Evolutionary conservation across 306 rosid species (phyloP).

Genomic region (Lablab purpureus): DNA sequence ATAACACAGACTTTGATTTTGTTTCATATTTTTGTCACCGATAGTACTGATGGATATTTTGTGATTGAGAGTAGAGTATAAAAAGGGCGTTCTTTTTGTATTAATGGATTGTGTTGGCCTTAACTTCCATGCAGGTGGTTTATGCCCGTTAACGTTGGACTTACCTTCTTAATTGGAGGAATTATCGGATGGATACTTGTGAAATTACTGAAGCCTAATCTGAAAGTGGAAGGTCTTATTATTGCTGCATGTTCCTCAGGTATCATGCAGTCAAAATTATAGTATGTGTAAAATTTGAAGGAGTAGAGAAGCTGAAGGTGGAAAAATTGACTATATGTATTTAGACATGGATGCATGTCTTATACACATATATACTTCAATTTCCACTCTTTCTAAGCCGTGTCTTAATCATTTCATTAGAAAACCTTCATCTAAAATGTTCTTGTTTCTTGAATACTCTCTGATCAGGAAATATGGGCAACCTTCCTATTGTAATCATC

Average conservation of each 20-base stretch:
- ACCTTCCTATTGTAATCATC: constrained; percentile 74
- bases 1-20: background rate
- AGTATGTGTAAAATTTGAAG: constrained; percentile 19
- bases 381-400: background rate
- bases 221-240: constrained; percentile 81
- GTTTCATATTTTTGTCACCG: background rate
- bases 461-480: constrained; percentile 87
- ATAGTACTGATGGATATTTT: background rate
- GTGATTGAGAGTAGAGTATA: background rate
- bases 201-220: constrained; percentile 72
- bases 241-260: constrained; percentile 86
- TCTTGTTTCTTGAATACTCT: constrained; percentile 29
- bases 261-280: constrained; percentile 32
- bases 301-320: constrained; percentile 12
- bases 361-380: constrained; percentile 27
- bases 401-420: background rate
- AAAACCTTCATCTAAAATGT: background rate
- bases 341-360: constrained; percentile 10
- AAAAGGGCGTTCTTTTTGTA: background rate
- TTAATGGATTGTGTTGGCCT: background rate
- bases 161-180: constrained; percentile 85
- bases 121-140: constrained; percentile 75
- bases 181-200: constrained; percentile 82
- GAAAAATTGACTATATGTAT: constrained; percentile 30
- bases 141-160: constrained; percentile 80